Evolutionary conservation across 1,284 basidiomycete species (phyloP).

Genomic region (Cryptococcus jaspeensis): DNA sequence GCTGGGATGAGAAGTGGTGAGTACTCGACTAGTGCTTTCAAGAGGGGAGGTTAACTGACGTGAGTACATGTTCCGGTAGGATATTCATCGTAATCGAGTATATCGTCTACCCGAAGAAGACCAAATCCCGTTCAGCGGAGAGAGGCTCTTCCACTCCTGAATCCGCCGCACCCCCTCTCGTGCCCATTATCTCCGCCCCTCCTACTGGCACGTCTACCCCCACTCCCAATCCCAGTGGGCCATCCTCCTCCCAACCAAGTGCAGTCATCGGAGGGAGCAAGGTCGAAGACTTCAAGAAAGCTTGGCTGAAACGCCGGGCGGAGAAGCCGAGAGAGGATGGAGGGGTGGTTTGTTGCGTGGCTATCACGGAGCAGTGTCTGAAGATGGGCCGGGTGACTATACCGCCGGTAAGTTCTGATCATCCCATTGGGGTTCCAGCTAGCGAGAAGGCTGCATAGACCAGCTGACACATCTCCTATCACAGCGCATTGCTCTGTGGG

Average conservation of each 20-base stretch:
- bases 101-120: slow-evolving; percentile 60
- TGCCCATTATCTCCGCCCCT: slow-evolving; percentile 30
- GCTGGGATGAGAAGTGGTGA: slow-evolving; percentile 85
- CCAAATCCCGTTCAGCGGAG: slow-evolving; percentile 3
- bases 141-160: neutral
- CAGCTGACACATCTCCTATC: neutral
- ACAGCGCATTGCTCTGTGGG: slow-evolving; percentile 14
- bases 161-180: slow-evolving; percentile 3
- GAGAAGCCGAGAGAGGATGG: slow-evolving; percentile 42
- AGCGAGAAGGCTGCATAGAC: too few relatives aligned
- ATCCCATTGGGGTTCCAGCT: too few relatives aligned
- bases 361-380: slow-evolving; percentile 68
- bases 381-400: slow-evolving; percentile 73
- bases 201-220: slow-evolving; percentile 26
- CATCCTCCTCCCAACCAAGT: slow-evolving; percentile 14
- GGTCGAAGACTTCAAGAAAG: slow-evolving; percentile 22
- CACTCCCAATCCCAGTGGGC: slow-evolving; percentile 7
- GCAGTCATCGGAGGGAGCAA: neutral
- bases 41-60: neutral
- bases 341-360: slow-evolving; percentile 64
- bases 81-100: slow-evolving; percentile 65
- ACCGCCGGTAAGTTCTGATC: slow-evolving; percentile 57
- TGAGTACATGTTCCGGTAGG: slow-evolving; percentile 47
- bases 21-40: too few relatives aligned
- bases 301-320: slow-evolving; percentile 12